These are phyloP conservation scores for Ustilago bromivora DNA, from an alignment of 1,284 basidiomycete genomes.

Conservation along the genomic window DNA sequence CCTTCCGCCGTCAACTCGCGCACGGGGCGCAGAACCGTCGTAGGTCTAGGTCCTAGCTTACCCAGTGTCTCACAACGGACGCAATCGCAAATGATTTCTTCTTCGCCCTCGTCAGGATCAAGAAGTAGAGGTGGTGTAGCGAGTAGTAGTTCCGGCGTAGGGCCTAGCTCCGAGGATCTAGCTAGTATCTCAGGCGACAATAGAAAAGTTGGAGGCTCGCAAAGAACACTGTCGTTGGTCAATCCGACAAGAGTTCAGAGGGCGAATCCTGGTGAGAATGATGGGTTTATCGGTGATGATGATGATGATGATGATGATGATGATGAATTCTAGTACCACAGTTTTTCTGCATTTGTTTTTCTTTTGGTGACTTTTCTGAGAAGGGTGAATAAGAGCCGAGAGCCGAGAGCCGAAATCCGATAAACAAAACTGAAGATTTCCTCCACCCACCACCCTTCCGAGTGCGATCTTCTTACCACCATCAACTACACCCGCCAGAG, in stretches of 20 bases:
- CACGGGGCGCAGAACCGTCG: constrained; percentile 19
- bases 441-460: neutral
- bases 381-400: neutral
- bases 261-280: constrained; percentile 37
- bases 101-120: constrained; percentile 8
- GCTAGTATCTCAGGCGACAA: neutral
- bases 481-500: constrained; percentile 2
- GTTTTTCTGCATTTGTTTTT: constrained; percentile 5
- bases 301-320: constrained; percentile 2
- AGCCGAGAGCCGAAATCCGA: neutral
- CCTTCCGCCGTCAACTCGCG: constrained; percentile 13
- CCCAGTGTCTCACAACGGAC: constrained; percentile 9
- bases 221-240: constrained; percentile 28
- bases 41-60: constrained; percentile 17
- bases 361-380: too few species aligned
- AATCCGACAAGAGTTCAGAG: constrained; percentile 39
- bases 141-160: constrained; percentile 22
- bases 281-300: constrained; percentile 35
- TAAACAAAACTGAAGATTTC: neutral
- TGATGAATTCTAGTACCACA: constrained; percentile 2
- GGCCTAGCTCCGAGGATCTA: constrained; percentile 27
- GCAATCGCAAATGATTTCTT: neutral
- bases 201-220: neutral
- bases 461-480: neutral
- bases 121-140: constrained; percentile 1